phyloP scores from a whole-genome alignment of 2,329 filamentous ascomycete species.

The Sclerotinia spermophila region DNA sequence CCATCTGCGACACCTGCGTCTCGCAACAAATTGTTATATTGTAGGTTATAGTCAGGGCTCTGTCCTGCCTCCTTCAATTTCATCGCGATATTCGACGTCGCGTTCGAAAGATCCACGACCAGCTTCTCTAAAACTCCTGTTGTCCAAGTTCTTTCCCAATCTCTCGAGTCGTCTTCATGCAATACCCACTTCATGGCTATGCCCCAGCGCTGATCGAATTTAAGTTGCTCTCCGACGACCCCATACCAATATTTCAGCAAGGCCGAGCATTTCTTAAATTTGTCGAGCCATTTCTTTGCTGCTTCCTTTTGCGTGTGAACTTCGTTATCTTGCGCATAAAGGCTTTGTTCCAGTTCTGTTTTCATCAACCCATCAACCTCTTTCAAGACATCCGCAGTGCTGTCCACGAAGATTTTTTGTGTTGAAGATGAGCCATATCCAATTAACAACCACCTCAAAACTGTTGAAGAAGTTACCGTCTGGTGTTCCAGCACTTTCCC shows the following conservation, averaged over 20 bases:
- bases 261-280: background rate
- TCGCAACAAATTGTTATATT: background rate
- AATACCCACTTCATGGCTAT: background rate
- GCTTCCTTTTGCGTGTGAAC: background rate
- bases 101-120: background rate
- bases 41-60: background rate
- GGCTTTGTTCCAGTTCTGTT: background rate
- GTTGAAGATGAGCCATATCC: background rate
- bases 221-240: background rate
- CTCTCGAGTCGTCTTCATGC: background rate
- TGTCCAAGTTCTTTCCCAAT: background rate
- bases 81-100: background rate
- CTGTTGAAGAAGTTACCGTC: background rate
- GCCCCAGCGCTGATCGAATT: background rate
- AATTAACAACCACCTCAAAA: background rate
- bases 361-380: background rate
- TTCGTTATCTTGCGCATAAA: background rate
- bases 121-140: background rate
- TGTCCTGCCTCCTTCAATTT: background rate
- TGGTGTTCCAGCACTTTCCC: background rate
- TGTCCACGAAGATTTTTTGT: background rate
- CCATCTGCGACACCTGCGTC: background rate
- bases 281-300: background rate
- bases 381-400: background rate
- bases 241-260: background rate